Evolutionary conservation across 148 eudicot genomes (phyloP).

Genomic region (Rhododendron molle): DNA sequence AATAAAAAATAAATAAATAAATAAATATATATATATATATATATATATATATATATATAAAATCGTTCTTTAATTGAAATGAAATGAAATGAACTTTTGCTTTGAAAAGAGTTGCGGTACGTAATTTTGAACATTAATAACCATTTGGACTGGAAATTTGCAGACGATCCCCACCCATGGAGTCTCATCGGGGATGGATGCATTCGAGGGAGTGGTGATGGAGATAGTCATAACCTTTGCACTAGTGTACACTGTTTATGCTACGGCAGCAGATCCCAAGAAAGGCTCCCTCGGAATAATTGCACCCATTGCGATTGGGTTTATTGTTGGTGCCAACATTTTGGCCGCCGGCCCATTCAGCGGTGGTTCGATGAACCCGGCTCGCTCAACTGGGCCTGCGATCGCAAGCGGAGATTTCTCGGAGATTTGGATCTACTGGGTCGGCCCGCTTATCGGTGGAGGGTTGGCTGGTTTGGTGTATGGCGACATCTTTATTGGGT

Average conservation of each 20-base stretch:
- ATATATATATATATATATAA: too few species aligned
- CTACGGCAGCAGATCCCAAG: slow-evolving; percentile 89
- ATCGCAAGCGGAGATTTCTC: slow-evolving; percentile 52
- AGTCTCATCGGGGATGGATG: slow-evolving; percentile 56
- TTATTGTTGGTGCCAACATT: slow-evolving; percentile 86
- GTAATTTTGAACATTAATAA: neutral
- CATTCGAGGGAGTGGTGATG: slow-evolving; percentile 59
- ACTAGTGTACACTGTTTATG: slow-evolving; percentile 79
- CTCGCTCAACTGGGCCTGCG: slow-evolving; percentile 81
- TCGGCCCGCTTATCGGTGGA: slow-evolving; percentile 85
- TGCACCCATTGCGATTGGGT: slow-evolving; percentile 81
- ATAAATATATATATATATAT: too few species aligned
- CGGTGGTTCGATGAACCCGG: slow-evolving; percentile 95
- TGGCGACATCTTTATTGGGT: slow-evolving; percentile 61
- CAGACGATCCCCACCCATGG: slow-evolving; percentile 65
- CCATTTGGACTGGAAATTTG: neutral
- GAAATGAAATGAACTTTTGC: neutral
- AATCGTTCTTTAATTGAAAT: too few species aligned
- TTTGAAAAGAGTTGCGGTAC: too few species aligned
- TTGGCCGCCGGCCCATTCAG: slow-evolving; percentile 81
- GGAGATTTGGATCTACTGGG: slow-evolving; percentile 80
- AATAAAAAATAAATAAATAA: too few species aligned
- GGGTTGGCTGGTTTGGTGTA: slow-evolving; percentile 78
- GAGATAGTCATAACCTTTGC: slow-evolving; percentile 78
- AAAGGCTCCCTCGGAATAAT: slow-evolving; percentile 67